Evolutionary conservation across 2,329 filamentous ascomycete species (phyloP).

Genomic region (Curvularia verruculosa): DNA sequence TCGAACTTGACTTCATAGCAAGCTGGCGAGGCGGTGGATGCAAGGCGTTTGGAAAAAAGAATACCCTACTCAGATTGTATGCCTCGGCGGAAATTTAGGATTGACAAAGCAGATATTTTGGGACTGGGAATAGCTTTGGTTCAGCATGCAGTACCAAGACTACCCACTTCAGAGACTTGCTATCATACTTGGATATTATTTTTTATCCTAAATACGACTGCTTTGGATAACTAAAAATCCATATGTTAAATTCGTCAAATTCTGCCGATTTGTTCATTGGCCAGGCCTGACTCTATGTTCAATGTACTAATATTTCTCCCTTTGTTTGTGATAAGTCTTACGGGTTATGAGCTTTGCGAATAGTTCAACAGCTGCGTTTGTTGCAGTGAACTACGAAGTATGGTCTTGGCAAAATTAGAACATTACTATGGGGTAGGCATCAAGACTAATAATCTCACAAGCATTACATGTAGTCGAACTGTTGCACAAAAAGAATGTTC

Average conservation of each 20-base stretch:
- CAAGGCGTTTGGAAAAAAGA: conserved; percentile 11
- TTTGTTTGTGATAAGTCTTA: no score
- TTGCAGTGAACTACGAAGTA: background rate
- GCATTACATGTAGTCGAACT: no score
- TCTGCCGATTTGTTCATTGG: background rate
- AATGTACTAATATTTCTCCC: no score
- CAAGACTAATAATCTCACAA: no score
- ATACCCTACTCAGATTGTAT: conserved; percentile 15
- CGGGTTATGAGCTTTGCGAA: background rate
- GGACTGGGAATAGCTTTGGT: background rate
- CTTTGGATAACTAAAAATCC: background rate
- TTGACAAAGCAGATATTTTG: background rate
- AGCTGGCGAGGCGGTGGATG: background rate
- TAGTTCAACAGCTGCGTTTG: background rate
- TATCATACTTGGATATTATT: background rate
- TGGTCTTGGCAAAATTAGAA: background rate
- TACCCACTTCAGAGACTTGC: background rate
- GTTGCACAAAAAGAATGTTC: no score
- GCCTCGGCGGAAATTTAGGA: background rate
- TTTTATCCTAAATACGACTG: background rate
- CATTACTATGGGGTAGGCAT: no score
- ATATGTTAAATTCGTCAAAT: background rate
- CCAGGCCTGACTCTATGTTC: no score
- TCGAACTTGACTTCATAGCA: background rate
- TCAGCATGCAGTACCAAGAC: background rate